A percentile compares a stretch with the other conserved stretches of the same genome.
phyloP scores from a whole-genome alignment of 495 filamentous ascomycete genomes.

The Terfezia boudieri region DNA sequence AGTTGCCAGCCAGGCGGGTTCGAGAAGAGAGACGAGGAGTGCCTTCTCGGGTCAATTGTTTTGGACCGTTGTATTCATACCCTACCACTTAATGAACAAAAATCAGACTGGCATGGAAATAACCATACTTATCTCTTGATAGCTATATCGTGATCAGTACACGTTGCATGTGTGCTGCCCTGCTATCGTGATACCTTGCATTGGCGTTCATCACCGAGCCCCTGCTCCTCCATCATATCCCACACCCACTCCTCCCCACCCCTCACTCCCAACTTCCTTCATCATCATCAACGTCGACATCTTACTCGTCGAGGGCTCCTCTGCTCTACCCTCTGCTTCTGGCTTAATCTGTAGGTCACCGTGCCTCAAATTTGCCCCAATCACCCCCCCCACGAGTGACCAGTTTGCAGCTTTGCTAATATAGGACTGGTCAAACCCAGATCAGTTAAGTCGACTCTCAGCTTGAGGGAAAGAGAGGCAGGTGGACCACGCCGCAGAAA shows the following conservation, averaged over 20 bases:
- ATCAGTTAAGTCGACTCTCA: not conserved
- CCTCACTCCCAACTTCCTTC: not conserved
- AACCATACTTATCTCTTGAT: too few species aligned
- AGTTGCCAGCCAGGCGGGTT: too few species aligned
- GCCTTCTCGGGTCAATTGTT: too few species aligned
- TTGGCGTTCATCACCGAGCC: not conserved
- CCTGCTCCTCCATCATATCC: not conserved
- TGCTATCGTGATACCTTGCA: too few species aligned
- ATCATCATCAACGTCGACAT: not conserved
- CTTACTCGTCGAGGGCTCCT: not conserved
- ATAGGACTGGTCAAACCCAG: not conserved
- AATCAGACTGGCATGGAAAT: too few species aligned
- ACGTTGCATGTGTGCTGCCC: too few species aligned
- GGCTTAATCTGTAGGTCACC: not conserved
- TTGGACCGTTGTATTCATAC: too few species aligned
- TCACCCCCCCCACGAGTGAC: not conserved
- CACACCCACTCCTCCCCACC: not conserved
- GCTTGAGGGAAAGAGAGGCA: not conserved
- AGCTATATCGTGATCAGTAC: too few species aligned
- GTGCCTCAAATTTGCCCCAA: not conserved
- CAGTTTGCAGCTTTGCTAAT: not conserved
- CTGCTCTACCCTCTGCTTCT: not conserved
- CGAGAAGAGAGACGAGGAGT: too few species aligned
- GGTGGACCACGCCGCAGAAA: not conserved
- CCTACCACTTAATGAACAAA: too few species aligned